phyloP scores from a whole-genome alignment of 2,329 filamentous ascomycete species.

The Xylaria sp. region DNA sequence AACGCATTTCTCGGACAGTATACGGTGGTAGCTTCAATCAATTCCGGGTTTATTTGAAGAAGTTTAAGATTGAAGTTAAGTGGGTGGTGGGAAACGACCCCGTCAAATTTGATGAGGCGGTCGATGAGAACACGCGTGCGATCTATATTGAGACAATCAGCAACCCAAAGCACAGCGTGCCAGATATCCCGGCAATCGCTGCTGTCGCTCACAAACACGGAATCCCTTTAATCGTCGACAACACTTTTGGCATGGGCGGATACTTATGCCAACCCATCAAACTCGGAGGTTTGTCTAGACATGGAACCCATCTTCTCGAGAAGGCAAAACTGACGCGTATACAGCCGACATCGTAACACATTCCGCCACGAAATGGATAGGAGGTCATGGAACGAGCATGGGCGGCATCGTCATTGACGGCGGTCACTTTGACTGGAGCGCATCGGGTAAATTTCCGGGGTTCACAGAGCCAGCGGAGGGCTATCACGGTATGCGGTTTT shows the following conservation, averaged over 20 bases:
- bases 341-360: slow-evolving; percentile 76
- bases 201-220: slow-evolving; percentile 64
- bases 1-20: slow-evolving; percentile 39
- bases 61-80: slow-evolving; percentile 54
- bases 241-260: slow-evolving; percentile 78
- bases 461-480: slow-evolving; percentile 75
- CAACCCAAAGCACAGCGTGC: slow-evolving; percentile 58
- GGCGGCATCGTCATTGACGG: slow-evolving; percentile 75
- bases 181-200: slow-evolving; percentile 74
- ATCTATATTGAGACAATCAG: slow-evolving; percentile 51
- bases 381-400: slow-evolving; percentile 77
- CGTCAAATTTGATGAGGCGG: slow-evolving; percentile 46
- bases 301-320: slow-evolving; percentile 9
- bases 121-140: slow-evolving; percentile 49
- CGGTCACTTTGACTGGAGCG: slow-evolving; percentile 79
- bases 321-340: slow-evolving; percentile 31
- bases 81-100: slow-evolving; percentile 50
- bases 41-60: slow-evolving; percentile 53
- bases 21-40: slow-evolving; percentile 55
- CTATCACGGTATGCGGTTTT: slow-evolving; percentile 77
- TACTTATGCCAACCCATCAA: slow-evolving; percentile 74
- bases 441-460: slow-evolving; percentile 74
- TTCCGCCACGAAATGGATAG: slow-evolving; percentile 79
- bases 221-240: slow-evolving; percentile 64
- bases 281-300: slow-evolving; percentile 59